Evolutionary conservation across 441 rosid species (phyloP).

Genomic region (Raphanus hybrid): DNA sequence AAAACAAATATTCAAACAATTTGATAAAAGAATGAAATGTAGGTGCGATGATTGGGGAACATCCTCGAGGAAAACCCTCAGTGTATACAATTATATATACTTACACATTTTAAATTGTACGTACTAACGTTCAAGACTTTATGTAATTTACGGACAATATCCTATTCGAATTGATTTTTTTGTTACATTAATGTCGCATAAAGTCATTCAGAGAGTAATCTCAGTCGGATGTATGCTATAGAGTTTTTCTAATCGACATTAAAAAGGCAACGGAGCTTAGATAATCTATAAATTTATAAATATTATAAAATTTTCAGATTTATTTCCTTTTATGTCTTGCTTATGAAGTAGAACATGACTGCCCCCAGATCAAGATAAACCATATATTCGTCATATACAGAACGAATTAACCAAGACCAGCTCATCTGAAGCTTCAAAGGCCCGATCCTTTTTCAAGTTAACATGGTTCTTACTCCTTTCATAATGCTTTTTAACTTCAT

Average conservation of each 20-base stretch:
- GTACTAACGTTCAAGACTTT: not conserved
- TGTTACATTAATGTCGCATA: not conserved
- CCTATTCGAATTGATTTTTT: not conserved
- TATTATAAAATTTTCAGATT: not conserved
- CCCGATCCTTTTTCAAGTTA: not conserved
- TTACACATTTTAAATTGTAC: too few species aligned
- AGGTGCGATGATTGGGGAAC: too few species aligned
- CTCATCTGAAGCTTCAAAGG: not conserved
- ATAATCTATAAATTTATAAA: not conserved
- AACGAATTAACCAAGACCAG: not conserved
- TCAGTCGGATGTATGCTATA: not conserved
- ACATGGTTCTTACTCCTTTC: not conserved
- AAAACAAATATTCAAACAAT: too few species aligned
- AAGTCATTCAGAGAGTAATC: not conserved
- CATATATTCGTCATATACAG: not conserved
- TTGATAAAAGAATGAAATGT: too few species aligned
- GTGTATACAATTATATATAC: too few species aligned
- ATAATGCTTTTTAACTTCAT: not conserved
- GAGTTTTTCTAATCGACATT: not conserved
- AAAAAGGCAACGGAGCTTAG: not conserved
- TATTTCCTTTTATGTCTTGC: not conserved
- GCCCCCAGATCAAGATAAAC: not conserved
- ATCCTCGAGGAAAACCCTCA: too few species aligned
- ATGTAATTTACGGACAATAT: constrained; percentile 5
- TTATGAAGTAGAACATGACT: not conserved